phyloP scores from a whole-genome alignment of 768 basidiomycete genomes.

The Lentinula edodes region DNA sequence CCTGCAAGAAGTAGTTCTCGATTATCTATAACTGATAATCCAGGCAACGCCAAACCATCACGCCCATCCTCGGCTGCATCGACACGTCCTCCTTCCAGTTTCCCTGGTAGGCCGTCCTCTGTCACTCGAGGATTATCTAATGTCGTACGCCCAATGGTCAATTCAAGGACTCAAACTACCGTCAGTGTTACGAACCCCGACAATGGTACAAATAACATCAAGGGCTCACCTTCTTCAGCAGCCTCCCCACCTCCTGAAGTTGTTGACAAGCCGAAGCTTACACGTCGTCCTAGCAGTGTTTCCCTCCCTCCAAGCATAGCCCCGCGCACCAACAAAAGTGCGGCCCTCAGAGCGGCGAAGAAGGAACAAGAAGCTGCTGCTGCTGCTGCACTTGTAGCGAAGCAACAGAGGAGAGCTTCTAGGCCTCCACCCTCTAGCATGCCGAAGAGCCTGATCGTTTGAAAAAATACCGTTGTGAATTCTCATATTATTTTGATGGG shows the following conservation, averaged over 20 bases:
- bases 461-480: neutral
- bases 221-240: conserved; percentile 2
- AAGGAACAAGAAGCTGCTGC: conserved; percentile 45
- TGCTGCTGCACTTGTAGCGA: conserved; percentile 37
- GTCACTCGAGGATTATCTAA: conserved; percentile 13
- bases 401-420: conserved; percentile 10
- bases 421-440: conserved; percentile 6
- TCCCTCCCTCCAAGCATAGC: conserved; percentile 49
- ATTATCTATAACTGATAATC: conserved; percentile 20
- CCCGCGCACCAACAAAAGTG: conserved; percentile 73
- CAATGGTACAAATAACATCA: neutral
- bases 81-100: conserved; percentile 10
- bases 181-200: conserved; percentile 5
- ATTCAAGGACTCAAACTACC: conserved; percentile 4
- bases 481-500: too few relatives aligned
- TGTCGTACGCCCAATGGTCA: conserved; percentile 11
- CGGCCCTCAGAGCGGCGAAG: conserved; percentile 65
- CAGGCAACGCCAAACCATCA: conserved; percentile 18
- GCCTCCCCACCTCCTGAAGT: conserved; percentile 13
- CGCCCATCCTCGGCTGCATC: conserved; percentile 41
- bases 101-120: neutral
- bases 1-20: conserved; percentile 42
- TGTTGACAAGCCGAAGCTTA: conserved; percentile 24
- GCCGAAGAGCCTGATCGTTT: conserved; percentile 4
- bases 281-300: conserved; percentile 52